Evolutionary conservation across 179 eudicot species (phyloP), one percentile per base, ranked within the genome.

Genomic region (Corrigiola litoralis): DNA sequence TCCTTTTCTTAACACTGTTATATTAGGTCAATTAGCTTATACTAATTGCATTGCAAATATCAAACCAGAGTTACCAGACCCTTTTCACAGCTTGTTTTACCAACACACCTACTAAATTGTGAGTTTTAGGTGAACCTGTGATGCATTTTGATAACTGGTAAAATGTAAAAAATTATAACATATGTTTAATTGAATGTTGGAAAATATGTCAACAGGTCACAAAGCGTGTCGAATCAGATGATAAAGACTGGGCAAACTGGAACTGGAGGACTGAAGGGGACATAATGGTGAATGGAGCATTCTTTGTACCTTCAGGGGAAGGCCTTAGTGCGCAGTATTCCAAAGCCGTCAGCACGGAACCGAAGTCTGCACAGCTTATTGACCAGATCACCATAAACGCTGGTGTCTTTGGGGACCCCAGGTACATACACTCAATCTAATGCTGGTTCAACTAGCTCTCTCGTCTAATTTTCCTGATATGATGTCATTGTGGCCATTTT

Each of bases 391-490:
- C 96, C 7, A 58, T 71, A 61, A 77, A 81, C 46, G 84, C 94
- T 27, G 96, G 96, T 49, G 90, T 81, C 59, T 75, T 85, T 34
- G 96, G 95, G 52, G 94, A 80, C 28, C 84, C 96, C 44, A 82
- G 90, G 96, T 87, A 79, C 56, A 10, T 28, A 0, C 20, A 3
- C 11, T 49, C 1, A 37, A 34, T 8, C 49, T 1, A 49, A 21
- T 48, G n/a, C 11, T 40, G 14, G 50, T 49, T 50, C n/a, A 7
- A 4, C 10, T 32, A 18, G 5, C 7, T 44, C 0, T 20, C 47
- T 49, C 41, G 8, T 17, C 29, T 32, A 31, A 48, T 11, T 4
- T 1, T n/a, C 9, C 42, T 34, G n/a, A n/a, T n/a, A n/a, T 54
- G 58, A 14, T 28, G 16, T 28, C 13, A n/a, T n/a, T n/a, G n/a